Evolutionary conservation across 1,284 basidiomycete genomes (phyloP).

Genomic region (Singerocomus inundabilis): DNA sequence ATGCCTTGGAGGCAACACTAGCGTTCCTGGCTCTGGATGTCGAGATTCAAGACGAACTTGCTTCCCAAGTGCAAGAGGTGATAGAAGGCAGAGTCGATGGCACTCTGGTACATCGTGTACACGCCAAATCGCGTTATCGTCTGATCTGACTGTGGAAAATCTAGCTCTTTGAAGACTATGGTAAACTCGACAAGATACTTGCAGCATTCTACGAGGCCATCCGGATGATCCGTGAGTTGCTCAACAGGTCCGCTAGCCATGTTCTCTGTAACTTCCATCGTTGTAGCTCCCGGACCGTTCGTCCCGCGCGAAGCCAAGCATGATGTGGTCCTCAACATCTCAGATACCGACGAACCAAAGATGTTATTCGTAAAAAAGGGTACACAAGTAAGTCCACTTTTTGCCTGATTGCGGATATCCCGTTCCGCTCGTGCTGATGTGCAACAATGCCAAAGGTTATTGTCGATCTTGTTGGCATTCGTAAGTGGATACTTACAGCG

Average conservation of each 20-base stretch:
- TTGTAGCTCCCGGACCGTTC: neutral
- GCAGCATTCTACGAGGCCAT: neutral
- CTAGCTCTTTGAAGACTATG: conserved; percentile 1
- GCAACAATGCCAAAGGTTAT: neutral
- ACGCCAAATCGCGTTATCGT: conserved; percentile 17
- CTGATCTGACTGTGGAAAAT: neutral
- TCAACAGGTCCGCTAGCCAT: neutral
- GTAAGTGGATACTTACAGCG: neutral
- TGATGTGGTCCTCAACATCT: neutral
- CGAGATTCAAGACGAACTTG: conserved; percentile 47
- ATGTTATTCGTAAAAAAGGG: neutral
- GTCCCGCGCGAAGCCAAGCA: neutral
- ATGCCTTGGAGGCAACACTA: conserved; percentile 44
- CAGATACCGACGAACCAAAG: neutral
- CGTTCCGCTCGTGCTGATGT: neutral
- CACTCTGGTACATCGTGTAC: conserved; percentile 36
- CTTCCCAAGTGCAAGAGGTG: conserved; percentile 39
- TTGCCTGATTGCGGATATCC: no score
- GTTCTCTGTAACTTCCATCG: neutral
- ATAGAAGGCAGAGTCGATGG: conserved; percentile 40
- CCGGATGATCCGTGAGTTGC: neutral
- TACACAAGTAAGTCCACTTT: neutral
- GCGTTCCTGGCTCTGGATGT: conserved; percentile 39
- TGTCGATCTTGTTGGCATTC: neutral
- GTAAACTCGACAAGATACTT: conserved; percentile 1